Conservation (phyloP, 106 monocot species). For the Dendrobium officinale region DNA sequence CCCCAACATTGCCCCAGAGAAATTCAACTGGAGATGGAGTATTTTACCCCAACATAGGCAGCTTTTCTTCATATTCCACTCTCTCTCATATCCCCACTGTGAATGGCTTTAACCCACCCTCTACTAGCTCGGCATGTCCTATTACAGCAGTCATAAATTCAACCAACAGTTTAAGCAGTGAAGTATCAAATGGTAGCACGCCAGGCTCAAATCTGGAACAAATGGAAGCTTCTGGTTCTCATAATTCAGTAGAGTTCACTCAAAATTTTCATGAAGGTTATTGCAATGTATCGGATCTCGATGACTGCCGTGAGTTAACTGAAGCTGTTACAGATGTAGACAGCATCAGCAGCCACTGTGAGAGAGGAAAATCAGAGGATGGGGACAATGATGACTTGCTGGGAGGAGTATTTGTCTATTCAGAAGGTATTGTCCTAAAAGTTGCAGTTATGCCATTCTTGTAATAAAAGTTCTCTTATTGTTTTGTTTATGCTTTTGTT, state of each 20-base stretch:
- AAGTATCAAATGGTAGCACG: slow-evolving; percentile 2
- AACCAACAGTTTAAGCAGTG: slow-evolving; percentile 20
- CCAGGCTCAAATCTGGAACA: slow-evolving; percentile 1
- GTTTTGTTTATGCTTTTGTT: not conserved
- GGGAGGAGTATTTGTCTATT: slow-evolving; percentile 78
- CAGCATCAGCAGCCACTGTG: slow-evolving; percentile 75
- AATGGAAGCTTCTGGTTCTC: slow-evolving; percentile 23
- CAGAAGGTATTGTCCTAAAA: slow-evolving; percentile 42
- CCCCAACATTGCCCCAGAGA: too few relatives aligned
- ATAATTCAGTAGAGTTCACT: slow-evolving; percentile 34
- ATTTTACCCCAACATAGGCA: not conserved
- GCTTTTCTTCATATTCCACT: slow-evolving; percentile 4
- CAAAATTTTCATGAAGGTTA: slow-evolving; percentile 75
- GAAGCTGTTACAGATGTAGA: slow-evolving; percentile 77
- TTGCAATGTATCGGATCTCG: slow-evolving; percentile 62
- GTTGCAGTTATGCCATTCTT: not conserved
- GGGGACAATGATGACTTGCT: slow-evolving; percentile 73
- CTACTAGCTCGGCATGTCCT: slow-evolving; percentile 13
- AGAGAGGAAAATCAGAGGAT: slow-evolving; percentile 67
- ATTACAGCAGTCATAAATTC: slow-evolving; percentile 8
- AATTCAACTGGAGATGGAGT: too few relatives aligned
- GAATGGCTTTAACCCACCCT: slow-evolving; percentile 19
- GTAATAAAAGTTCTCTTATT: not conserved
- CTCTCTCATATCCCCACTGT: slow-evolving; percentile 15
- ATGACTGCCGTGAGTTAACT: slow-evolving; percentile 66